phyloP scores from a whole-genome alignment of 352 stramenopile species.

The Pythium chondricola region DNA sequence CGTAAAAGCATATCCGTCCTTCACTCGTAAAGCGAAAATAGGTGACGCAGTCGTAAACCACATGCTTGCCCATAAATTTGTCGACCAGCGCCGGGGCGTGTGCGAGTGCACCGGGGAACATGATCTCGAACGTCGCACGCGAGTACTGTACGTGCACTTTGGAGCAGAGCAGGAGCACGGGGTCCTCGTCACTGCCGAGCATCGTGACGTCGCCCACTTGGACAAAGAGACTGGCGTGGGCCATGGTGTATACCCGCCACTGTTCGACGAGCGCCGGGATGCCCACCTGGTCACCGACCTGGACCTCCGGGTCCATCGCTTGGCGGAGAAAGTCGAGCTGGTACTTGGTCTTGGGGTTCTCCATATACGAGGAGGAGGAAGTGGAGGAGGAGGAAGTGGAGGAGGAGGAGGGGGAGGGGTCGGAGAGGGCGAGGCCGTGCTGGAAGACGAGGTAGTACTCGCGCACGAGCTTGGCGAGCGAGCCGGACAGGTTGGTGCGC shows the following conservation, averaged over 20 bases:
- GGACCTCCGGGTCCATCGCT: slow-evolving; percentile 16
- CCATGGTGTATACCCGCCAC: slow-evolving; percentile 23
- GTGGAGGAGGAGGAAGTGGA: too few species aligned
- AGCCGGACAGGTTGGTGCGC: slow-evolving; percentile 12
- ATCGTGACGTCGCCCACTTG: slow-evolving; percentile 16
- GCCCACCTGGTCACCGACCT: slow-evolving; percentile 10
- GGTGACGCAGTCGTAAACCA: slow-evolving; percentile 15
- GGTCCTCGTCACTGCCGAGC: slow-evolving; percentile 9
- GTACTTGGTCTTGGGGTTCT: slow-evolving; percentile 19
- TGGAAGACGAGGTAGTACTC: slow-evolving; percentile 23
- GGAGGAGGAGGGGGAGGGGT: not conserved
- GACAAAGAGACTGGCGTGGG: slow-evolving; percentile 17
- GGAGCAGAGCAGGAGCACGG: slow-evolving; percentile 14
- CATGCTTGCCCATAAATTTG: slow-evolving; percentile 17
- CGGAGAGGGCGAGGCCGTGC: slow-evolving; percentile 14
- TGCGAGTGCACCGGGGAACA: slow-evolving; percentile 18
- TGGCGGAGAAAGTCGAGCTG: slow-evolving; percentile 20
- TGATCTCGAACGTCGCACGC: slow-evolving; percentile 14
- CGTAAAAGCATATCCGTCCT: slow-evolving; percentile 13
- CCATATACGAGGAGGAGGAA: too few species aligned
- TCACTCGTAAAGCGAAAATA: slow-evolving; percentile 22
- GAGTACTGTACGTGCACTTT: slow-evolving; percentile 19
- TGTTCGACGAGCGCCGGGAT: slow-evolving; percentile 20
- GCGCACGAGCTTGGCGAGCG: slow-evolving; percentile 19
- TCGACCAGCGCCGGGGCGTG: slow-evolving; percentile 13